These are phyloP conservation scores for Acer yangbiense DNA, from an alignment of 345 rosid species.

Conservation along the genomic window DNA sequence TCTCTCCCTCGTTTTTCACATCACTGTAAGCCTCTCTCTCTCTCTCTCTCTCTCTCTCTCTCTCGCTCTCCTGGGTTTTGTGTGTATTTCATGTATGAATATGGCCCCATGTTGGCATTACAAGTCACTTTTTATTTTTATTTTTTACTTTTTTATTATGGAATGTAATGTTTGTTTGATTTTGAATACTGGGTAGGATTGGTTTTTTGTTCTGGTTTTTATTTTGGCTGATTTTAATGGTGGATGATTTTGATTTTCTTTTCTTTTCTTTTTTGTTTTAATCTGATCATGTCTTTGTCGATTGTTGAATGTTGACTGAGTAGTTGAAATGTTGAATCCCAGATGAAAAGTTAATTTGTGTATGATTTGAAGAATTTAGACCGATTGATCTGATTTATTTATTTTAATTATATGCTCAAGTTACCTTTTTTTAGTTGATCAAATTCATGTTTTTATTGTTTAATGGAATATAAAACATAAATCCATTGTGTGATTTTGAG, in stretches of 20 bases:
- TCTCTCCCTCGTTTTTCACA: neutral
- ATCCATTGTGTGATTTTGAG: neutral
- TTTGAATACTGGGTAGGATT: neutral
- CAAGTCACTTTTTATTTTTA: neutral
- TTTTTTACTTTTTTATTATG: neutral
- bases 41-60: neutral
- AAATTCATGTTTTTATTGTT: too few relatives aligned
- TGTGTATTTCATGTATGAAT: neutral
- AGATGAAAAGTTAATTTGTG: neutral
- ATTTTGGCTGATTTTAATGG: neutral
- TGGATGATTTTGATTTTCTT: neutral
- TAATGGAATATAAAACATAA: neutral
- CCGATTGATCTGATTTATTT: neutral
- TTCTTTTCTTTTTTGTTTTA: neutral
- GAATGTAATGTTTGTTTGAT: neutral
- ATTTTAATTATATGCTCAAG: neutral
- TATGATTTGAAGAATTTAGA: neutral
- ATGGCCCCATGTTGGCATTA: neutral
- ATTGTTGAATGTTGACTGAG: slow-evolving; percentile 6
- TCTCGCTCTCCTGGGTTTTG: neutral
- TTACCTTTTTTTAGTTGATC: neutral
- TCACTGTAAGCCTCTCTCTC: neutral
- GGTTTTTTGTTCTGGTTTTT: too few relatives aligned
- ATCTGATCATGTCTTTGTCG: slow-evolving; percentile 11
- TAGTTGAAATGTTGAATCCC: neutral